These are phyloP conservation scores for Mycena epipterygia DNA, from an alignment of 768 basidiomycete species.

Conservation along the genomic window DNA sequence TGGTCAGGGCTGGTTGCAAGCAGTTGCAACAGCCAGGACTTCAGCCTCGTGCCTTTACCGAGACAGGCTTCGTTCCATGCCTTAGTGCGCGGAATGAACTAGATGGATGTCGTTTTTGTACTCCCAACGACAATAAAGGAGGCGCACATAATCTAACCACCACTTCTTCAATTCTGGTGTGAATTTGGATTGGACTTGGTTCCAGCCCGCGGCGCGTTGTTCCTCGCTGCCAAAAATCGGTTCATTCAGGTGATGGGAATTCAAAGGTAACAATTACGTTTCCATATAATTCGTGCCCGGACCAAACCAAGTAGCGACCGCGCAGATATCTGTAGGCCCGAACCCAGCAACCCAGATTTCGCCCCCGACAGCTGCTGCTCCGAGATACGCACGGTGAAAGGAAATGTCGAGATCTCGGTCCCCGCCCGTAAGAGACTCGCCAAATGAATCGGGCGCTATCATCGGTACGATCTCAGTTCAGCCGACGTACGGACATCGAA, in stretches of 20 bases:
- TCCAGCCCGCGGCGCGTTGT: slow-evolving; percentile 32
- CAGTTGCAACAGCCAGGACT: slow-evolving; percentile 30
- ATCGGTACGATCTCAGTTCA: slow-evolving; percentile 1
- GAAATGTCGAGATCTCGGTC: slow-evolving; percentile 6
- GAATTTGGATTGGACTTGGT: slow-evolving; percentile 11
- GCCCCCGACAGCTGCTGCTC: slow-evolving; percentile 23
- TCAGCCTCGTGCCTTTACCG: slow-evolving; percentile 18
- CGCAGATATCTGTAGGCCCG: slow-evolving; percentile 21
- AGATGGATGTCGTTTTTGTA: not conserved
- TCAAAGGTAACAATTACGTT: slow-evolving; percentile 27
- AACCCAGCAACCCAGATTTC: slow-evolving; percentile 35
- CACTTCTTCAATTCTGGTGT: slow-evolving; percentile 25
- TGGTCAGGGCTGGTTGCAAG: slow-evolving; percentile 30
- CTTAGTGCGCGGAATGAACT: slow-evolving; percentile 20
- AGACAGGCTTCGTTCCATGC: slow-evolving; percentile 10
- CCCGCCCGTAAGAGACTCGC: slow-evolving; percentile 45
- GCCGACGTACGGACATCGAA: not conserved
- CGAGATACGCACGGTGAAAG: slow-evolving; percentile 18
- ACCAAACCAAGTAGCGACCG: slow-evolving; percentile 34
- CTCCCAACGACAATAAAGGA: not conserved
- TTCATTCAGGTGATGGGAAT: too few species aligned
- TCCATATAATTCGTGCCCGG: slow-evolving; percentile 24
- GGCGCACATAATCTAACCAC: slow-evolving; percentile 31
- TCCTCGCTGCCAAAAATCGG: slow-evolving; percentile 15
- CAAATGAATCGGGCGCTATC: slow-evolving; percentile 44